Conservation (phyloP, 2,329 filamentous ascomycete genomes). For the Trichoderma guizhouense region DNA sequence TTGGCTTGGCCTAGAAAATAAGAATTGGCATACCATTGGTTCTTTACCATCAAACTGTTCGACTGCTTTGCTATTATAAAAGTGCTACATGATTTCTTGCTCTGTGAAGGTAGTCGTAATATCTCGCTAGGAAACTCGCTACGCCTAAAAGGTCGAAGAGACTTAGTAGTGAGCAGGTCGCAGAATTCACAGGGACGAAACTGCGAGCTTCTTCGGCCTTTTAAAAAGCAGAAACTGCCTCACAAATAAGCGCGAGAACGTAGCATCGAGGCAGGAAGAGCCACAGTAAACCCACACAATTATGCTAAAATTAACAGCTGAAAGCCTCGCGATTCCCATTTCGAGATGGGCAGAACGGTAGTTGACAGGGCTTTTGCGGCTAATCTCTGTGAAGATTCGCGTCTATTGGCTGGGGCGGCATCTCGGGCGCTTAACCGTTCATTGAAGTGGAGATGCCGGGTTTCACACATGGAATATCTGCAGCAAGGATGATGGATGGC, state of each 20-base stretch:
- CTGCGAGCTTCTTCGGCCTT: no score
- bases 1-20: neutral
- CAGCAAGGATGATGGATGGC: neutral
- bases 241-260: no score
- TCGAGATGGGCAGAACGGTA: no score
- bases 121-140: no score
- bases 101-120: no score
- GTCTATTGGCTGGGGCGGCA: neutral
- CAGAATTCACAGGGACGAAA: no score
- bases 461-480: neutral
- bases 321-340: neutral
- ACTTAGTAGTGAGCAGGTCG: no score
- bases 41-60: neutral
- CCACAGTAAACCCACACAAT: neutral
- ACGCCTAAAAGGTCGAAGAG: no score
- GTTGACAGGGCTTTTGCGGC: neutral
- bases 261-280: no score
- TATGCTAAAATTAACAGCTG: neutral
- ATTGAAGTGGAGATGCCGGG: neutral
- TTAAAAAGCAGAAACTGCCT: no score
- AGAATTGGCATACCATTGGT: neutral
- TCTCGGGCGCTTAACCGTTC: neutral
- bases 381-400: neutral
- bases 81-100: no score
- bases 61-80: no score